Evolutionary conservation across 192 early-diverging fungal species (phyloP), one percentile per base, ranked within the genome.

Genomic region (Helicostylum pulchrum): DNA sequence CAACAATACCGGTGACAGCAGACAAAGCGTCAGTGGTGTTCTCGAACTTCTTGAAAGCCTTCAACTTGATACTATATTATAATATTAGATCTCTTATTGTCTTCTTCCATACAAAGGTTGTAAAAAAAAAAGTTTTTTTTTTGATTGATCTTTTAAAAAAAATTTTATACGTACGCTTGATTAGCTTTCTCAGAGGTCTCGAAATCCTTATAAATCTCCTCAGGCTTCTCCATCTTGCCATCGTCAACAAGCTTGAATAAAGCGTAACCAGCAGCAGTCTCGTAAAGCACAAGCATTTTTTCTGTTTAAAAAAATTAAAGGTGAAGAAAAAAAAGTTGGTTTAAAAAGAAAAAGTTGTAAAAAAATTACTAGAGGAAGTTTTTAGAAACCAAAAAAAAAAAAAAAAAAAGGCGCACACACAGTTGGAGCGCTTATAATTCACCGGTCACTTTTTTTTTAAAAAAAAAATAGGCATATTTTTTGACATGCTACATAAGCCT

Each of bases 21-120:
- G 91, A 87, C 76, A 99, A 85, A 26, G 97, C 97, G 73, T 97
- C 95, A 62, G 90, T 94, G 26, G 95, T 99, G 85, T 96, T 97
- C 71, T 96, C 95, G 77, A 99, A 99, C 82, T 97, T 97, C 60
- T 88, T 85, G 78, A 99, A 97, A 59, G 93, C 92, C 75, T 94
- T 85, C 63, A 99, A 85, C 83, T 97, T 97, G 54, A 96, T 85
- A 58, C 88, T 88, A 61, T 62, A 12, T 48, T 17, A 14, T 17
- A 5, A 10, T 39, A 39, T 39, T 39, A 39, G 36, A 39, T 39
- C 36, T 39, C 36, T 39, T 26, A 39, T 10, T 53, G 10, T 59
- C 20, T 30, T 53, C 4, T 20, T 23, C 39, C 23, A 7, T 43
- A 65, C 30, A 59, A 34, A 60, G 51, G 12, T 58, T 52, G 31